Percentiles rank a stretch among this genome's conserved stretches.
Evolutionary conservation across 306 rosid genomes (phyloP).

Genomic region (Phaseolus lunatus): DNA sequence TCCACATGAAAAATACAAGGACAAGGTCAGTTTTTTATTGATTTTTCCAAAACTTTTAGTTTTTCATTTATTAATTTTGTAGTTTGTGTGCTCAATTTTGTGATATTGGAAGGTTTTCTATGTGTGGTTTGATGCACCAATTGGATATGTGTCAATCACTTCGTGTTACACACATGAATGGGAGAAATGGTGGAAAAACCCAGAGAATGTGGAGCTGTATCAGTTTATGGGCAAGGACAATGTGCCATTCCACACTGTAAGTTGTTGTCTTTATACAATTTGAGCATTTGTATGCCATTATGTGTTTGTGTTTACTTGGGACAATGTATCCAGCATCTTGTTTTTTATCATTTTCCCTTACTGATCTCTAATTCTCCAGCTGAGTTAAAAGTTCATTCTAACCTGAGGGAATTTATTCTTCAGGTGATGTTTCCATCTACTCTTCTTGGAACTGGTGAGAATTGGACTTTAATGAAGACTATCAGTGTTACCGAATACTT

Average conservation of each 20-base stretch:
- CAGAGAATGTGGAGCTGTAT: slow-evolving; percentile 88
- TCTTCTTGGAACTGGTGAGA: slow-evolving; percentile 86
- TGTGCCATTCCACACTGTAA: slow-evolving; percentile 97
- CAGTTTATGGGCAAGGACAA: slow-evolving; percentile 99
- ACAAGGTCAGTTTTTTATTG: slow-evolving; percentile 69
- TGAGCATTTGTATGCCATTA: background rate
- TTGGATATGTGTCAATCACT: slow-evolving; percentile 93
- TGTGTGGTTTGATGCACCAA: slow-evolving; percentile 99
- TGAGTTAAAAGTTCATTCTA: slow-evolving; percentile 17
- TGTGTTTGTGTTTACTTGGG: slow-evolving; percentile 32
- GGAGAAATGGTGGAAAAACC: slow-evolving; percentile 99
- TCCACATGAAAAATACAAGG: slow-evolving; percentile 85
- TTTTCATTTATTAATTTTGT: slow-evolving; percentile 23
- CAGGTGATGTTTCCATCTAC: slow-evolving; percentile 99
- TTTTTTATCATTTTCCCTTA: slow-evolving; percentile 6
- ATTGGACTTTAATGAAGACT: slow-evolving; percentile 97
- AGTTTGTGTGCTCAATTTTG: slow-evolving; percentile 15
- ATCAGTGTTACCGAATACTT: slow-evolving; percentile 97
- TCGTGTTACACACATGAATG: slow-evolving; percentile 87
- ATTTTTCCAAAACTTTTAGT: background rate
- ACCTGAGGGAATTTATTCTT: slow-evolving; percentile 35
- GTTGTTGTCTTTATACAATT: slow-evolving; percentile 40
- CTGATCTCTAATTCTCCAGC: slow-evolving; percentile 22
- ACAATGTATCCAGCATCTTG: slow-evolving; percentile 20
- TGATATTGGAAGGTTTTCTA: slow-evolving; percentile 78